These are phyloP conservation scores for Immersiporthe knoxdaviesiana DNA, from an alignment of 2,329 filamentous ascomycete genomes.

Conservation along the genomic window DNA sequence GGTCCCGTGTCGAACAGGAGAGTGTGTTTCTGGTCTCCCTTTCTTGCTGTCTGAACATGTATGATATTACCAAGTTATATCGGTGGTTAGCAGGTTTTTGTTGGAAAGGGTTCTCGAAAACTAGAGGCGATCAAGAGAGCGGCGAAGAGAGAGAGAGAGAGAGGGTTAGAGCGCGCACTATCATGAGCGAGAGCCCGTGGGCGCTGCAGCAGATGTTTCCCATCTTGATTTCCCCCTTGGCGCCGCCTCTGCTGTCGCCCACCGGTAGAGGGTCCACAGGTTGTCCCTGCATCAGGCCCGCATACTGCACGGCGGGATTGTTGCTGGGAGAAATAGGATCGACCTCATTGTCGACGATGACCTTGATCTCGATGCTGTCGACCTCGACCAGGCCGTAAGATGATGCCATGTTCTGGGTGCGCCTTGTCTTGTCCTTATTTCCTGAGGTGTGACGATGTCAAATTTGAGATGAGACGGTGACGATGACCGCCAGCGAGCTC, in stretches of 20 bases:
- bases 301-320: conserved; percentile 46
- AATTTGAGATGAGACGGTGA: neutral
- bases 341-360: conserved; percentile 59
- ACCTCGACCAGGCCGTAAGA: conserved; percentile 33
- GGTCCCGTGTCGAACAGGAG: conserved; percentile 59
- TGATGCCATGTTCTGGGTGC: conserved; percentile 13
- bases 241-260: conserved; percentile 44
- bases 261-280: conserved; percentile 41
- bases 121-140: neutral
- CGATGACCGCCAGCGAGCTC: too few relatives aligned
- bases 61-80: conserved; percentile 30
- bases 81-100: neutral
- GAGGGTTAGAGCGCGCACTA: conserved; percentile 42
- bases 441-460: too few relatives aligned
- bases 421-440: too few relatives aligned
- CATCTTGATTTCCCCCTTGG: conserved; percentile 50
- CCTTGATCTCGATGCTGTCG: conserved; percentile 47
- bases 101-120: neutral
- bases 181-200: conserved; percentile 56
- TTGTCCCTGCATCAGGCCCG: conserved; percentile 47
- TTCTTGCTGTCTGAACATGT: conserved; percentile 46
- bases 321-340: conserved; percentile 54
- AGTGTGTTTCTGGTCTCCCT: conserved; percentile 47
- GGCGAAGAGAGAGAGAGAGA: neutral
- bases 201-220: conserved; percentile 56